Conservation (phyloP, 106 monocot genomes). For the Dendrobium huoshanense region DNA sequence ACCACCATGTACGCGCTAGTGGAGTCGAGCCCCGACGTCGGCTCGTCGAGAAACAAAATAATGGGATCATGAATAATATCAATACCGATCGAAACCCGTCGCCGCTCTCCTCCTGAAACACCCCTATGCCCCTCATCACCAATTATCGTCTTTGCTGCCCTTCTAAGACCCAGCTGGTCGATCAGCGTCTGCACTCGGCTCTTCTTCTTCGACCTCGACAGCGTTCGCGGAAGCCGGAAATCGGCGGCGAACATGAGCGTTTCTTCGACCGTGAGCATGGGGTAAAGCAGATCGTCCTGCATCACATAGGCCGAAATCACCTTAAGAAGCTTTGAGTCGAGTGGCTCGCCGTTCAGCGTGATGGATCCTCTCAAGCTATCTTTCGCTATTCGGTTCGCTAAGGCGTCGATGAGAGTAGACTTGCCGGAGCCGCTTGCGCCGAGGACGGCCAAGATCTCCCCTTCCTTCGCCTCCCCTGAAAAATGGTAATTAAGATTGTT, state of each 20-base stretch:
- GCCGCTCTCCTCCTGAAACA: slow-evolving; percentile 78
- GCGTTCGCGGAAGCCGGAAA: slow-evolving; percentile 66
- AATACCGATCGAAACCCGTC: slow-evolving; percentile 80
- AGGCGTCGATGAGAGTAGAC: slow-evolving; percentile 85
- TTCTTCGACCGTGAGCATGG: slow-evolving; percentile 88
- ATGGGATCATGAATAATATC: slow-evolving; percentile 98
- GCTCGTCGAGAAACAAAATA: slow-evolving; percentile 87
- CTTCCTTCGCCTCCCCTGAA: slow-evolving; percentile 63
- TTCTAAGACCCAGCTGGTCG: slow-evolving; percentile 63
- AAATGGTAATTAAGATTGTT: too few species aligned
- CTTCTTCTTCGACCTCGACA: slow-evolving; percentile 51
- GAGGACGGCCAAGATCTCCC: slow-evolving; percentile 80
- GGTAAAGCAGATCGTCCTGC: slow-evolving; percentile 80
- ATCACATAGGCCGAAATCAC: slow-evolving; percentile 75
- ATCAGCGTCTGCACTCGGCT: slow-evolving; percentile 52
- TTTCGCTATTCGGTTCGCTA: slow-evolving; percentile 59
- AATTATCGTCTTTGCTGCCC: slow-evolving; percentile 60
- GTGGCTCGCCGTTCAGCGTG: slow-evolving; percentile 54
- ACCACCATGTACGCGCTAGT: slow-evolving; percentile 94
- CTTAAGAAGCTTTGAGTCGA: slow-evolving; percentile 46
- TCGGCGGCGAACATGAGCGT: slow-evolving; percentile 77
- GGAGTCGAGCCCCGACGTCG: slow-evolving; percentile 96
- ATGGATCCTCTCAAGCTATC: slow-evolving; percentile 56
- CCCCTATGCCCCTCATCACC: slow-evolving; percentile 77
- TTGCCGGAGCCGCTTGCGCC: slow-evolving; percentile 89